Percentiles rank a stretch among this genome's conserved stretches.
These are phyloP conservation scores for Jaltomata sinuosa DNA, from an alignment of 257 asterid genomes.

Conservation along the genomic window DNA sequence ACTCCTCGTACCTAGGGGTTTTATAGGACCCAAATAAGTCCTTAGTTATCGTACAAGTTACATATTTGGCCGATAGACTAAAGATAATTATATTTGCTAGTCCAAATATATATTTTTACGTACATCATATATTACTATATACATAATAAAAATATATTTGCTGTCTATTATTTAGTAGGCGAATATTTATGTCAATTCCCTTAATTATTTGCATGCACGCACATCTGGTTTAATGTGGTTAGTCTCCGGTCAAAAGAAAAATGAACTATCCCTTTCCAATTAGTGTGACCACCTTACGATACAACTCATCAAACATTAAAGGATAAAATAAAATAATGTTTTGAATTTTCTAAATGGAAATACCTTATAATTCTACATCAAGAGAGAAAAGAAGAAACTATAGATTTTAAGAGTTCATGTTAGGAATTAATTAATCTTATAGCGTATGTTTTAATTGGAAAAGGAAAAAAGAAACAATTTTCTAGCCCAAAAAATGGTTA, in stretches of 20 bases:
- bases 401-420: not conserved
- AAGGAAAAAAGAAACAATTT: not conserved
- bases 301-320: not conserved
- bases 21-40: not conserved
- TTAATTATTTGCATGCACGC: constrained; percentile 19
- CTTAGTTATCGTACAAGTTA: too few species aligned
- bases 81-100: too few species aligned
- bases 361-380: not conserved
- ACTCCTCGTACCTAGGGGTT: not conserved
- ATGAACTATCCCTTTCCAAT: constrained; percentile 23
- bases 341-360: too few species aligned
- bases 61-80: too few species aligned
- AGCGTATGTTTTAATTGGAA: not conserved
- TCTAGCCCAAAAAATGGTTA: not conserved
- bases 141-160: too few species aligned
- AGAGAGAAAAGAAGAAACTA: not conserved
- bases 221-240: not conserved
- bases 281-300: not conserved
- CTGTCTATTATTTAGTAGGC: too few species aligned
- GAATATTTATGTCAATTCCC: too few species aligned
- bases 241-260: constrained; percentile 37
- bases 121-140: too few species aligned
- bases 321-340: not conserved
- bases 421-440: not conserved
- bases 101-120: too few species aligned